These are phyloP conservation scores for Cetradonia linearis DNA, from an alignment of 495 filamentous ascomycete genomes.

Conservation along the genomic window DNA sequence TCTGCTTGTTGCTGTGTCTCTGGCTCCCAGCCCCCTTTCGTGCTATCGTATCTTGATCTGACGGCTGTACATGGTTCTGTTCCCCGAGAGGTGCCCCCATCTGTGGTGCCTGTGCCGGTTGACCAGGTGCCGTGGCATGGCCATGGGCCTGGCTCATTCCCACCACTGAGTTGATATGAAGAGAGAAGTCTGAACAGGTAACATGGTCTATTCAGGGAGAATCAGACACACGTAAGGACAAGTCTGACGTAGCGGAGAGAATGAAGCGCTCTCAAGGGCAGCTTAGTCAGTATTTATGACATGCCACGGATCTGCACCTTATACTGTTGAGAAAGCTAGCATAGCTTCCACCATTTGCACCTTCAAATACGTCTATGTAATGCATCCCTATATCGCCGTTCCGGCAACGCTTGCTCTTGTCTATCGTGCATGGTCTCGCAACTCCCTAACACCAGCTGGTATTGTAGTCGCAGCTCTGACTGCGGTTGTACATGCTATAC, in stretches of 20 bases:
- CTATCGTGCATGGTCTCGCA: conserved; percentile 59
- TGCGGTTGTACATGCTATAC: conserved; percentile 67
- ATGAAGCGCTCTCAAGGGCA: neutral
- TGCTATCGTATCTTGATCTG: conserved; percentile 31
- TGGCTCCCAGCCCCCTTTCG: conserved; percentile 27
- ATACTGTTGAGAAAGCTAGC: too few relatives aligned
- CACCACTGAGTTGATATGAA: neutral
- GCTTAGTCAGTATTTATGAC: neutral
- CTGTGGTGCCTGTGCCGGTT: conserved; percentile 14
- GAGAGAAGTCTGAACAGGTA: neutral
- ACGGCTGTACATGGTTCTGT: conserved; percentile 27
- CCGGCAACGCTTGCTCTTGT: conserved; percentile 53
- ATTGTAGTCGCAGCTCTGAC: conserved; percentile 59
- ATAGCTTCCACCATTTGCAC: neutral
- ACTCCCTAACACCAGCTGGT: conserved; percentile 67
- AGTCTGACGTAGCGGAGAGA: conserved; percentile 6
- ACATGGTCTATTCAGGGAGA: neutral
- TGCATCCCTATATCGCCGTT: conserved; percentile 49
- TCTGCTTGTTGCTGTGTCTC: conserved; percentile 50
- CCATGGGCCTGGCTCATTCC: conserved; percentile 21
- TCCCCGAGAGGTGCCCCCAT: conserved; percentile 16
- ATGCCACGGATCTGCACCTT: too few relatives aligned
- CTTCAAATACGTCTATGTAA: neutral
- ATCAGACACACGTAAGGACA: neutral
- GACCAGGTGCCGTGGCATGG: conserved; percentile 19